Conservation (phyloP, 148 eudicot species). For the Vaccinium corymbosum region DNA sequence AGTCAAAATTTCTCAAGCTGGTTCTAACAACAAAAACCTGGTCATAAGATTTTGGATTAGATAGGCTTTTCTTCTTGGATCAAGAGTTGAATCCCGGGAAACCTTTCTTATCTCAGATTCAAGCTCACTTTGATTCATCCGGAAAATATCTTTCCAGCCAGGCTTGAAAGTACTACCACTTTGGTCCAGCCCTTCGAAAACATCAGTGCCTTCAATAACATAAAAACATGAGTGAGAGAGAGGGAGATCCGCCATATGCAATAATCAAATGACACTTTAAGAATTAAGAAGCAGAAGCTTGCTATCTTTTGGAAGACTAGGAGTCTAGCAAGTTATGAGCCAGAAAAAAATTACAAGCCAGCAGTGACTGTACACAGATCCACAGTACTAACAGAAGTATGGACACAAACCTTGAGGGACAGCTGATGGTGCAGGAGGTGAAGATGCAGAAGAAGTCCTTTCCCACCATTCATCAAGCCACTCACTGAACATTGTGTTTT, state of each 20-base stretch:
- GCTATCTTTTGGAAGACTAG: not conserved
- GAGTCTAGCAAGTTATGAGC: not conserved
- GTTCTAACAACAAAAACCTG: constrained; percentile 42
- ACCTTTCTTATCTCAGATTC: constrained; percentile 97
- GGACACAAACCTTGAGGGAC: constrained; percentile 47
- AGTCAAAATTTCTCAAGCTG: not conserved
- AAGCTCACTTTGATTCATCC: constrained; percentile 98
- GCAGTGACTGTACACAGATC: not conserved
- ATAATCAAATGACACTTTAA: not conserved
- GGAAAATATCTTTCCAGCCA: constrained; percentile 97
- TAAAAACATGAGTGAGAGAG: not conserved
- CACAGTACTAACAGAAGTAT: not conserved
- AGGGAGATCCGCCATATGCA: not conserved
- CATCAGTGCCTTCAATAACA: constrained; percentile 42
- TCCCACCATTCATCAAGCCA: constrained; percentile 99
- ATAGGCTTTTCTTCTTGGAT: constrained; percentile 94
- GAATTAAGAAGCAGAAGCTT: constrained; percentile 2
- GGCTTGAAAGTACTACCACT: constrained; percentile 87
- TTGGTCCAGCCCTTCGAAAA: constrained; percentile 54
- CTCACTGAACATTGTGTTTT: constrained; percentile 96
- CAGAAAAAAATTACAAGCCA: not conserved
- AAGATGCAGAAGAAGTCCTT: constrained; percentile 47
- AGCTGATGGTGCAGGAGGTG: constrained; percentile 49
- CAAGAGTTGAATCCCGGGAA: constrained; percentile 89
- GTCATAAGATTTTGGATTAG: constrained; percentile 94